Evolutionary conservation across 257 asterid genomes (phyloP).

Genomic region (Nicotiana obtusifolia): DNA sequence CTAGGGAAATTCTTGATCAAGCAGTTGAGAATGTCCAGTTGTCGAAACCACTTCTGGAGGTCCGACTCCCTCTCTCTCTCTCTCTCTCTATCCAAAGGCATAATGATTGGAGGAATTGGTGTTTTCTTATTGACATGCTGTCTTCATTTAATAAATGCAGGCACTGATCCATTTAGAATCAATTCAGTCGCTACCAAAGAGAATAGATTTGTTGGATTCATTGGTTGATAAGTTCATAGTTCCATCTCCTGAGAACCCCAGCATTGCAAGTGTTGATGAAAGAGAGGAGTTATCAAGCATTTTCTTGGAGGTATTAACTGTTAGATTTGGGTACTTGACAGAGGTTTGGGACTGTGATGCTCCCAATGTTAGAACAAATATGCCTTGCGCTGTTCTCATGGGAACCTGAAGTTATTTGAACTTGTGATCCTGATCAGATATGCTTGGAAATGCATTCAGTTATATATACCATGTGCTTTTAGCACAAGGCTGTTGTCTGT

Average conservation of each 20-base stretch:
- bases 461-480: background rate
- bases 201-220: conserved; percentile 68
- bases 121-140: conserved; percentile 4
- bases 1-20: conserved; percentile 45
- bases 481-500: background rate
- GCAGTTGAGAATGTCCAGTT: conserved; percentile 69
- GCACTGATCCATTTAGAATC: conserved; percentile 95
- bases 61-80: conserved; percentile 19
- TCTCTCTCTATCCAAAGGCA: conserved; percentile 5
- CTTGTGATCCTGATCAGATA: background rate
- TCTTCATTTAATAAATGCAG: conserved; percentile 38
- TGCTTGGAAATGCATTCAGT: conserved; percentile 2
- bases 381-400: background rate
- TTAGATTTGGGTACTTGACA: background rate
- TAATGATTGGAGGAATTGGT: background rate
- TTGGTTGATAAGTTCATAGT: conserved; percentile 68
- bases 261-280: conserved; percentile 62
- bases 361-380: background rate
- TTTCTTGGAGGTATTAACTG: conserved; percentile 67
- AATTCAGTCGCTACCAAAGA: conserved; percentile 79
- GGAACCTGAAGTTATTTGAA: background rate
- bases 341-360: background rate
- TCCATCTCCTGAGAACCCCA: conserved; percentile 47
- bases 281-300: conserved; percentile 91
- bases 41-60: conserved; percentile 95